These are phyloP conservation scores for Phytophthora rubi DNA, from an alignment of 352 stramenopile genomes.

Conservation along the genomic window DNA sequence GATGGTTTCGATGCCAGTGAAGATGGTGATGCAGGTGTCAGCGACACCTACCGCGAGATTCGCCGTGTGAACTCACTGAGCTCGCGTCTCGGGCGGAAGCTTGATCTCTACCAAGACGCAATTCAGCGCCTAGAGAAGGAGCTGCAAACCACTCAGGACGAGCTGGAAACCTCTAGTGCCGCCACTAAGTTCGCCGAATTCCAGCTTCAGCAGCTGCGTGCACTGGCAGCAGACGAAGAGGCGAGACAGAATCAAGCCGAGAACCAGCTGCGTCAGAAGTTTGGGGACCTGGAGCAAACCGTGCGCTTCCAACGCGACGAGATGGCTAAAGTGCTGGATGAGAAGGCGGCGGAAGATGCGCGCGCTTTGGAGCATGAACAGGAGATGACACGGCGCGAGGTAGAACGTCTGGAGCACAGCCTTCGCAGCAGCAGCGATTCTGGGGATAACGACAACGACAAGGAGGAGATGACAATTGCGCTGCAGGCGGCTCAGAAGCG, in stretches of 20 bases:
- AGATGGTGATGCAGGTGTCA: conserved; percentile 37
- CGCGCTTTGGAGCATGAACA: conserved; percentile 35
- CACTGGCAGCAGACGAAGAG: conserved; percentile 59
- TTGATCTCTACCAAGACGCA: conserved; percentile 75
- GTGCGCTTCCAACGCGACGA: conserved; percentile 35
- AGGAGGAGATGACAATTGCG: conserved; percentile 34
- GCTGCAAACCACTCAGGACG: conserved; percentile 65
- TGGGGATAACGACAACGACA: conserved; percentile 35
- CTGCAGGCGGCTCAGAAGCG: conserved; percentile 40
- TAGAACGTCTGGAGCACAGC: conserved; percentile 35
- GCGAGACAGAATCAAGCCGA: conserved; percentile 40
- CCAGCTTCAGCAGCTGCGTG: conserved; percentile 75
- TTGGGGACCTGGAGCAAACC: conserved; percentile 33
- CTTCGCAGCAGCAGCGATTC: conserved; percentile 29
- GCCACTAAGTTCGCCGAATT: conserved; percentile 86
- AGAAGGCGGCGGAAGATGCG: conserved; percentile 38
- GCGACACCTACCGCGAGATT: conserved; percentile 58
- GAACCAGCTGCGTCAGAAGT: conserved; percentile 30
- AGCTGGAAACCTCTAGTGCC: conserved; percentile 80
- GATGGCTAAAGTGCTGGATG: conserved; percentile 34
- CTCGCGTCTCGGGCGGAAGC: conserved; percentile 67
- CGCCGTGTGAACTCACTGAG: conserved; percentile 63
- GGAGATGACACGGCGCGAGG: conserved; percentile 27
- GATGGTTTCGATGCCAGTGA: conserved; percentile 45
- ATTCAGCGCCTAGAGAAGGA: conserved; percentile 78